phyloP scores from a whole-genome alignment of 1,284 basidiomycete species.

The Vanrija sp. region DNA sequence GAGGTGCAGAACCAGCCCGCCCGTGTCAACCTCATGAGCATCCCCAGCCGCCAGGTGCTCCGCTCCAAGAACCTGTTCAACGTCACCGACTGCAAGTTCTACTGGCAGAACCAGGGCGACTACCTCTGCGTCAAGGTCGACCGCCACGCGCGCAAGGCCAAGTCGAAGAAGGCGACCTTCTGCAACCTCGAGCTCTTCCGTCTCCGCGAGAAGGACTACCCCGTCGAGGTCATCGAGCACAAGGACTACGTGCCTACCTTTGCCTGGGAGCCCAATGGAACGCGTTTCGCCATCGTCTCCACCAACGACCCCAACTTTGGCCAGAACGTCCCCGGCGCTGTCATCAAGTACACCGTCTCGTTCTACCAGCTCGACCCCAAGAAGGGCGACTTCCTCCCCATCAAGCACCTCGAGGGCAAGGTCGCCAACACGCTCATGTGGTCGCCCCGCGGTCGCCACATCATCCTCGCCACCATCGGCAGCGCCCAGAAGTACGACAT shows the following conservation, averaged over 20 bases:
- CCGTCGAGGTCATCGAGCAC: conserved; percentile 95
- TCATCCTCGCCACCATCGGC: conserved; percentile 92
- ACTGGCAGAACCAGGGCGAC: conserved; percentile 99
- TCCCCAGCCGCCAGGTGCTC: conserved; percentile 79
- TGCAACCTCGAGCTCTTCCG: conserved; percentile 99
- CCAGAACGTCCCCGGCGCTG: conserved; percentile 80
- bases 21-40: conserved; percentile 84
- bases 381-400: conserved; percentile 92
- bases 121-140: conserved; percentile 99
- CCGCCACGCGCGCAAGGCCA: conserved; percentile 73
- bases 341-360: conserved; percentile 92
- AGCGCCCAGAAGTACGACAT: conserved; percentile 94
- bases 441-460: conserved; percentile 95
- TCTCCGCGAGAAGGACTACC: conserved; percentile 94
- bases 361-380: conserved; percentile 97
- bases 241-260: conserved; percentile 97
- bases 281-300: conserved; percentile 93
- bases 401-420: conserved; percentile 77
- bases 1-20: conserved; percentile 96
- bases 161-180: conserved; percentile 98
- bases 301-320: conserved; percentile 91
- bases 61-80: conserved; percentile 98
- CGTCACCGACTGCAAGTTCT: conserved; percentile 96
- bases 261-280: conserved; percentile 96
- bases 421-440: conserved; percentile 94